Evolutionary conservation across 2,329 filamentous ascomycete genomes (phyloP), one percentile per base, ranked within the genome.

Genomic region (Ilyonectria destructans): DNA sequence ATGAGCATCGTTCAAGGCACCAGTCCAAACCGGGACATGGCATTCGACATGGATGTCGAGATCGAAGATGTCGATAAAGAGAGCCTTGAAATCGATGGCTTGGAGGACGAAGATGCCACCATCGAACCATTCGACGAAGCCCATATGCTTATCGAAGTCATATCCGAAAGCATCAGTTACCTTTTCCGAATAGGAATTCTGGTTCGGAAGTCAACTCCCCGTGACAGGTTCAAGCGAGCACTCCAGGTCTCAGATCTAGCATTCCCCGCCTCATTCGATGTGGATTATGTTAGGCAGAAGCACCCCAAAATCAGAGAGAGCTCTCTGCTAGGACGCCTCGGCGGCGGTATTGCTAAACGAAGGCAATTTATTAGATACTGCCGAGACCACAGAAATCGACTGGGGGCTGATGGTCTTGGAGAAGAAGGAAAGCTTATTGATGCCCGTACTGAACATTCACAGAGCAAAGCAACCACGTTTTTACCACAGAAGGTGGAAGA

Each of bases 341-440:
- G 69, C 9, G 9, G 15, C 5, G 68, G 43, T 2, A 71, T 68
- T 51, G 45, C 68, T 6, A 70, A 71, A 46, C 52, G 68, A 29
- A 56, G 69, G 40, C 58, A 67, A 15, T 59, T 70, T 13, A 61
- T 70, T 19, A 61, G 33, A 3, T 67, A 70, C 45, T 63, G 56
- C 26, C 43, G 60, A 15, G 68, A 67, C 23, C 59, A 69, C 23
- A 62, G 23, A 55, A 26, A 51, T 35, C 59, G 57, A 8, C 37
- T 67, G 3, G 52, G 23, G 6, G 37, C 10, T 4, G 59, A 62
- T n/a, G 17, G 51, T 29, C 6, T 23, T 19, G n/a, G 5, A 31
- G 37, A n/a, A 12, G 12, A 56, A 23, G 26, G 10, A 17, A 58
- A 21, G 37, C 56, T 4, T 26, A 6, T n/a, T 17, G 9, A 10